Conservation (phyloP, 805 yeast species). For the Candida odintsovae region DNA sequence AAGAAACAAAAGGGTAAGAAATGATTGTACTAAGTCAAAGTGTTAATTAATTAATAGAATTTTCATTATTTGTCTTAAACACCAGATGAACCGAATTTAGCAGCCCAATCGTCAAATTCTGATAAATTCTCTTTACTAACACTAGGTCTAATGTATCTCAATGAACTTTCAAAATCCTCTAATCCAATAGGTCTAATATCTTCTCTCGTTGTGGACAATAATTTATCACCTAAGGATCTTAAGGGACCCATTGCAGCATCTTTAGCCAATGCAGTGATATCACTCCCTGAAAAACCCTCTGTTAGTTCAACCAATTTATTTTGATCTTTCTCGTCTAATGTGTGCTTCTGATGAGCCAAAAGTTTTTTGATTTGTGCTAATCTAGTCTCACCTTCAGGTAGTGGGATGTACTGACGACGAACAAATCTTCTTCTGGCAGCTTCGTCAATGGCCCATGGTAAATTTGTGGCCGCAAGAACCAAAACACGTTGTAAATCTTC, state of each 20-base stretch:
- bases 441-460: conserved; percentile 97
- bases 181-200: conserved; percentile 72
- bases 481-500: conserved; percentile 51
- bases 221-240: conserved; percentile 80
- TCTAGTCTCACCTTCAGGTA: conserved; percentile 86
- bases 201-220: conserved; percentile 63
- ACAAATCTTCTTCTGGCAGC: conserved; percentile 95
- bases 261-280: conserved; percentile 90
- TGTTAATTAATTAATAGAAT: neutral
- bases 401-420: conserved; percentile 86
- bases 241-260: conserved; percentile 99
- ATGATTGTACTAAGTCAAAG: neutral
- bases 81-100: conserved; percentile 83
- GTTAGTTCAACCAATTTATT: conserved; percentile 58
- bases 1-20: conserved; percentile 13
- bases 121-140: conserved; percentile 76
- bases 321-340: conserved; percentile 59
- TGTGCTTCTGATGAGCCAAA: conserved; percentile 61
- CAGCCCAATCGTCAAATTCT: conserved; percentile 87
- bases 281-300: conserved; percentile 89
- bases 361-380: conserved; percentile 65
- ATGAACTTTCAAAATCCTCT: conserved; percentile 70
- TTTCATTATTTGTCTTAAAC: conserved; percentile 37
- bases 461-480: conserved; percentile 89
- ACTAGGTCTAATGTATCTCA: conserved; percentile 80